Base-by-base conservation (phyloP, 2,329 filamentous ascomycete species). In the Fusarium mexicanum region DNA sequence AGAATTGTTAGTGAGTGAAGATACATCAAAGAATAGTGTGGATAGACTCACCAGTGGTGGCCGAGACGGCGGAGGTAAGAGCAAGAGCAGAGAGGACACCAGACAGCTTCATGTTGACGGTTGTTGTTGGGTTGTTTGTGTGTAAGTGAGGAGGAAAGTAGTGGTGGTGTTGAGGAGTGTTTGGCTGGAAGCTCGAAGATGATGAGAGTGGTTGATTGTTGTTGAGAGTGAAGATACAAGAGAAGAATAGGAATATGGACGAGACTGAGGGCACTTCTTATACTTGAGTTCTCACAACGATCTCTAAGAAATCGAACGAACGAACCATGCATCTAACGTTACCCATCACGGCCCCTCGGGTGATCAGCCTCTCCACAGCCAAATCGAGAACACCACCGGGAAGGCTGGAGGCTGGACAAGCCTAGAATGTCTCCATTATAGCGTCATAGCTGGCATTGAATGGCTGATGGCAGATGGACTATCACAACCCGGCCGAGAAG, bases 31-130 rank as follows among this genome's bases (percentile, higher is more conserved):
- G 29, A 20, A 10, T 20, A 18, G 20, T 53, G 24, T 29, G 6
- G 17, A 38, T 29, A 33, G 6, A 72, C 74, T 59, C 74, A 83
- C 83, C 81, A 54, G 79, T 78, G 67, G 77, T 78, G 75, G 84
- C 84, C 26, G 82, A 79, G 64, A 80, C 79, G 65, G 83, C 79
- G 59, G 82, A 78, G 69, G 82, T 79, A 68, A 83, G 72, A 71
- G 83, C 76, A 71, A 86, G 79, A 77, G 85, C 76, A 75, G 79
- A 77, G 74, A 86, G 64, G 73, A 86, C 71, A 75, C 75, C 80
- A 76, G 83, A 78, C 79, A 86, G 76, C 78, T 86, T 84, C 86
- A 87, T 87, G 61, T 78, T 86, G 78, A 73, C 57, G 75, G 75
- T 61, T 71, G 70, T 54, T 60, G 54, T 48, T 71, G 55, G 61